Evolutionary conservation across 306 rosid genomes (phyloP), one percentile per base, ranked within the genome.

Genomic region (Psophocarpus tetragonolobus): DNA sequence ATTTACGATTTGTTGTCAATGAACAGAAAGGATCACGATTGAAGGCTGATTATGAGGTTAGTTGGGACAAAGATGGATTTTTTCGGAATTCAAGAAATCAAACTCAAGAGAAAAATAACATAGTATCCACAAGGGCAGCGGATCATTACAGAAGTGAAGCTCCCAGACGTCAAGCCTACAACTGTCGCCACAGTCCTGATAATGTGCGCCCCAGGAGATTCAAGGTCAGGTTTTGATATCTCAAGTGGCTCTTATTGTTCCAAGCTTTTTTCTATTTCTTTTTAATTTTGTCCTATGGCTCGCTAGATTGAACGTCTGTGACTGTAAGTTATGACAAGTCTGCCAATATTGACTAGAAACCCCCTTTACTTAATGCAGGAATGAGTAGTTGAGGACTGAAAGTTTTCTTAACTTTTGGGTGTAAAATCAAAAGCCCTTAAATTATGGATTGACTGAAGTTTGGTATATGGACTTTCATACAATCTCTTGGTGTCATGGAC

Each of bases 31-130:
- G 97, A 26, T 91, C 97, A 24, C 80, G 88, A 48, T 82, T 90
- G 73, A 90, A 86, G 87, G 97, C 95, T 26, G 93, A 92, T 87
- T 92, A 89, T 33, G 97, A 90, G 78, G 91, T 92, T 82, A 80
- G 79, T 60, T 92, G 97, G 98, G 97, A 92, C 80, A 92, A 79
- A 83, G 93, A 89, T 76, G 89, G 78, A 11, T 85, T 85, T 73
- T 92, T 90, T 76, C 77, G 78, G 71, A 83, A 82, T 81, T 50
- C 84, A 6, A 87, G 85, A 81, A 86, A 63, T 82, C 92, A 82
- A 76, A 45, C 60, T 7, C 82, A 68, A 45, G 95, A 82, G 13
- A 88, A 72, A 64, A 81, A 70, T 24, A 71, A 61, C 74, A 74
- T 75, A 61, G 29, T 76, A 33, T 74, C 79, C 58, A 81, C 80